Conservation (phyloP, 169 alveolate genomes). For the Toxoplasma gondii region DNA sequence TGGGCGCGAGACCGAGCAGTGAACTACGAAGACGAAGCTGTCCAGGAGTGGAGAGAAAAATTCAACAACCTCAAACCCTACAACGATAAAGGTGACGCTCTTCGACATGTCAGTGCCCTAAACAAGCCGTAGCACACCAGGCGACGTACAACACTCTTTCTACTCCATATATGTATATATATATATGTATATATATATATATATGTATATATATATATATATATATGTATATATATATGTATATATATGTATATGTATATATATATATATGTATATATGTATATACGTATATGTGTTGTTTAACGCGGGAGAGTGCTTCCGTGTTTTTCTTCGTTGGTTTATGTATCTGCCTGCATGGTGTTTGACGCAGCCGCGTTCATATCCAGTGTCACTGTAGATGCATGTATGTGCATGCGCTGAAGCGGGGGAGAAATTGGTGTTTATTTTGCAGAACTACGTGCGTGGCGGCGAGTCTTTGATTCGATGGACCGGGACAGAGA, state of each 20-base stretch:
- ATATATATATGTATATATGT: background rate
- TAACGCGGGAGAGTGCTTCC: background rate
- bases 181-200: background rate
- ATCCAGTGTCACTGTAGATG: background rate
- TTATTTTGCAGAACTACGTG: slow-evolving; percentile 53
- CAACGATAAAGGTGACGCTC: background rate
- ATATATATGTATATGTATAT: background rate
- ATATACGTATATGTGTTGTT: background rate
- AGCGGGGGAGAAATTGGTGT: background rate
- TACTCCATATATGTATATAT: background rate
- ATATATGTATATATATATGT: too few species aligned
- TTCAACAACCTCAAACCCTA: background rate
- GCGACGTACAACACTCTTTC: background rate
- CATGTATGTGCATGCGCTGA: background rate
- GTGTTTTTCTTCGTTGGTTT: background rate
- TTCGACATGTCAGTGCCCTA: background rate
- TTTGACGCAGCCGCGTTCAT: background rate
- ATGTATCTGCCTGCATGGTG: background rate
- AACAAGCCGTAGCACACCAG: background rate
- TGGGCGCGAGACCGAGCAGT: background rate
- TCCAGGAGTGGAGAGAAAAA: background rate
- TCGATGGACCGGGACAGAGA: slow-evolving; percentile 73
- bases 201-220: too few species aligned
- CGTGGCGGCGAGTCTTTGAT: slow-evolving; percentile 74
- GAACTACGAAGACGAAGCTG: background rate